A percentile compares a stretch with the other conserved stretches of the same genome.
phyloP scores from a whole-genome alignment of 225 moss, liverwort and hornwort species.

The Lunularia cruciata region DNA sequence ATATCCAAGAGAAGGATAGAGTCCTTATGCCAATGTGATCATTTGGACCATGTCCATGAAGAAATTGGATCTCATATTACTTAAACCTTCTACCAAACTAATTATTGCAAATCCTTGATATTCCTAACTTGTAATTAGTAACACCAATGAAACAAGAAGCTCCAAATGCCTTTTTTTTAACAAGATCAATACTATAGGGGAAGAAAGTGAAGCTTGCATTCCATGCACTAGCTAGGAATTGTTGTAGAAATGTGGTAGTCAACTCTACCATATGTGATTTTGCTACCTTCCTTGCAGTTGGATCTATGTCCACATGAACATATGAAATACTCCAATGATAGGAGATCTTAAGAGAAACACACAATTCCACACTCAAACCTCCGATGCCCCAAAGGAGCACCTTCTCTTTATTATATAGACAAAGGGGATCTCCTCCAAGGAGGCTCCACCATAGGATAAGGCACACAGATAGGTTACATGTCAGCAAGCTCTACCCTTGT shows the following conservation, averaged over 20 bases:
- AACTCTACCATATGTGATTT: not conserved
- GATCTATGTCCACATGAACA: conserved; percentile 8
- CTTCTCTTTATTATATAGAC: no score
- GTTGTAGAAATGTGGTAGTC: not conserved
- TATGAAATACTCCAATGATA: no score
- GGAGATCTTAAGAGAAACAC: no score
- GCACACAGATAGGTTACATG: no score
- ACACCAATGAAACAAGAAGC: not conserved
- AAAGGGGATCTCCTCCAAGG: no score
- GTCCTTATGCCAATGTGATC: conserved; percentile 6
- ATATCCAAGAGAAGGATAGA: no score
- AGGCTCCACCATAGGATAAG: no score
- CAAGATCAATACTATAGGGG: not conserved
- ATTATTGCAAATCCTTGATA: conserved; percentile 3
- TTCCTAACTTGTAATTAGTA: conserved; percentile 3
- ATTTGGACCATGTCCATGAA: no score
- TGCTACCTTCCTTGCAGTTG: not conserved
- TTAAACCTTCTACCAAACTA: not conserved
- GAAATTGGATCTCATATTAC: not conserved
- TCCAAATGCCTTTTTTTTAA: not conserved
- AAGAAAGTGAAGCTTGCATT: no score
- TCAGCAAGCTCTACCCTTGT: no score
- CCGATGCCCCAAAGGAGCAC: no score
- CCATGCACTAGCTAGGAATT: not conserved
- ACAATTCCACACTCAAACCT: no score